Base-by-base conservation (phyloP, 2,329 filamentous ascomycete genomes). In the Microcyclosporella mali region DNA sequence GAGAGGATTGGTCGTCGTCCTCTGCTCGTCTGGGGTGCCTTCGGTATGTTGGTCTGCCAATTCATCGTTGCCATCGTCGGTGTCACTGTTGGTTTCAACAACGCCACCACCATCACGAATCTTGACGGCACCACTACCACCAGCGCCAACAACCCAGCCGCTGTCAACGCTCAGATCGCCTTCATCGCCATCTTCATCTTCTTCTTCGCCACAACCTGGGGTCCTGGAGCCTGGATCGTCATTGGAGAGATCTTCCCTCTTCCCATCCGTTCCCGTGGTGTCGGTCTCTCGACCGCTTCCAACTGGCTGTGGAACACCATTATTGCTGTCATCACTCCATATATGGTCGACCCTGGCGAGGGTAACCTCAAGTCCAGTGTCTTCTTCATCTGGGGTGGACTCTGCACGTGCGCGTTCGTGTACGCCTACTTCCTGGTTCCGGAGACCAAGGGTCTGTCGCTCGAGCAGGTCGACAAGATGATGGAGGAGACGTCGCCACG, bases 131-230 rank as follows among this genome's bases (percentile, higher is more conserved):
- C 53, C 15, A 62, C 59, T 66, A 67, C 73, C 47, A 50, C 69
- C 6, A 79, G 79, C 1, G 62, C 65, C 37, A 56, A 62, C 53
- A 66, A 66, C 56, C 47, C 56, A 41, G n/a, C 49, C 2, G 66
- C 71, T 7, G 68, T 74, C 55, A 70, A 66, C 45, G 79, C 84
- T 37, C 82, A 89, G 74, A 88, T 94, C 53, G 79, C 85, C 9
- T 92, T 94, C 71, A 92, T 92, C 62, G 84, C 82, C 70, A 82
- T 94, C 72, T 92, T 88, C 76, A 89, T 94, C 74, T 88, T 87
- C 77, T 90, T 84, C 76, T 94, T 94, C 65, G 88, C 88, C 47
- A 81, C 78, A 45, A 94, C 88, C 51, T 94, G 87, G 88, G 88
- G 88, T 40, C 86, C 87, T 6, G 83, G 73, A 43, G 75, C 74